These are phyloP conservation scores for Neurospora pannonica DNA, from an alignment of 495 filamentous ascomycete genomes.

Conservation along the genomic window DNA sequence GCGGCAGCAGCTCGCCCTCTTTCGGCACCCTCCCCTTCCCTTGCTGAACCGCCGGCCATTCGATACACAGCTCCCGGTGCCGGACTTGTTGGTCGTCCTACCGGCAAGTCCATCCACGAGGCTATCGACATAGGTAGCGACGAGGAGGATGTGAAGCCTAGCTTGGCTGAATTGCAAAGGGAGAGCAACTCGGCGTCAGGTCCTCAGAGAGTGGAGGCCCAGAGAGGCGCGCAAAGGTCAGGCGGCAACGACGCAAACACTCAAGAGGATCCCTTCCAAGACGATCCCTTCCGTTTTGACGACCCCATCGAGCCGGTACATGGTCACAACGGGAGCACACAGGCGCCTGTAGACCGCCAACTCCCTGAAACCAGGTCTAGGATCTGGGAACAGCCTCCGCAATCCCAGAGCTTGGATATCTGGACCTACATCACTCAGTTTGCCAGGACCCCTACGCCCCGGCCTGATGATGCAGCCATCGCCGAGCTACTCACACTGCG, in stretches of 20 bases:
- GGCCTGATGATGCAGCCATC: neutral
- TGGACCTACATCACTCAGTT: neutral
- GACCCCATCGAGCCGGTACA: neutral
- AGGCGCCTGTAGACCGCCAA: neutral
- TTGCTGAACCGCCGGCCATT: neutral
- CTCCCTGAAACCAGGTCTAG: neutral
- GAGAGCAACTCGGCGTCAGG: neutral
- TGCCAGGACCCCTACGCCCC: neutral
- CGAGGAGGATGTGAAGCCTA: neutral
- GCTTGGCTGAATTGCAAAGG: neutral
- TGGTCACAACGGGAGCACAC: neutral
- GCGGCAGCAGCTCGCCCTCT: neutral
- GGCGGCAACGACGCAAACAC: neutral
- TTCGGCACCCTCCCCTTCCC: accelerated
- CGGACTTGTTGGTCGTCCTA: neutral
- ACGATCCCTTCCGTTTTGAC: neutral
- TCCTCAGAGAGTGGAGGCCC: neutral
- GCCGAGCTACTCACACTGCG: neutral
- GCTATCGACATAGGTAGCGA: neutral
- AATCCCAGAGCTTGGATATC: neutral
- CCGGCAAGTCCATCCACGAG: neutral
- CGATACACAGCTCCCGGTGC: neutral
- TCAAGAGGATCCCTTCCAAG: neutral
- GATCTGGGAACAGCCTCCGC: neutral
- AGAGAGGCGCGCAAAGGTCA: neutral